These are phyloP conservation scores for Miscanthus lutarioriparius DNA, from an alignment of 176 grass and related monocot species.

Conservation along the genomic window DNA sequence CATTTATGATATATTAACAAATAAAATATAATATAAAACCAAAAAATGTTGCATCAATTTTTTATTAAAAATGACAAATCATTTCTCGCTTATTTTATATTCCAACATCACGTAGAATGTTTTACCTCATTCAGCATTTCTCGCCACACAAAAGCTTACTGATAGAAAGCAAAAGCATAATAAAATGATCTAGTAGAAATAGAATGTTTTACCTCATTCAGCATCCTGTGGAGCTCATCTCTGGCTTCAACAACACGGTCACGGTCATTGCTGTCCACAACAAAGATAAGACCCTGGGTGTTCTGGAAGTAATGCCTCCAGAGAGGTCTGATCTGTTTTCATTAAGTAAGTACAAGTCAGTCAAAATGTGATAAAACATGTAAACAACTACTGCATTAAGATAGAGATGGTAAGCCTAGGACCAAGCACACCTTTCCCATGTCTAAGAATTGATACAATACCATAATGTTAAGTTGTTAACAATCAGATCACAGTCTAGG, in stretches of 20 bases:
- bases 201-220: conserved; percentile 39
- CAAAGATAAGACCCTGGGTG: conserved; percentile 54
- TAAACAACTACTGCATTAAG: not conserved
- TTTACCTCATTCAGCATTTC: too few relatives aligned
- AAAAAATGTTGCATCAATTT: not conserved
- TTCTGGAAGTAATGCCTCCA: conserved; percentile 57
- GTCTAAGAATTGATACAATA: not conserved
- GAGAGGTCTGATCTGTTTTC: conserved; percentile 43
- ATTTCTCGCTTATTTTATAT: not conserved
- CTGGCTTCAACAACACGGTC: conserved; percentile 48
- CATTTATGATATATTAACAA: not conserved
- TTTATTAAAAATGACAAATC: not conserved
- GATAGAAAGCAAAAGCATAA: not conserved
- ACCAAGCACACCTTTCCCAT: not conserved
- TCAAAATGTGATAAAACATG: not conserved
- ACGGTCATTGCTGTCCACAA: conserved; percentile 41
- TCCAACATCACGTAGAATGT: too few relatives aligned
- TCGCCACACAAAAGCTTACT: not conserved
- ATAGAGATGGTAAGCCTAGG: not conserved
- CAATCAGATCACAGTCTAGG: too few relatives aligned
- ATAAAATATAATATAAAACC: too few relatives aligned
- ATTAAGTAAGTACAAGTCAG: not conserved
- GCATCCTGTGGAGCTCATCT: conserved; percentile 53
- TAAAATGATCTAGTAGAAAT: not conserved
- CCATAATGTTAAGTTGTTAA: not conserved